Evolutionary conservation across 2,329 filamentous ascomycete species (phyloP), one percentile per base, ranked within the genome.

Genomic region (Lojkania enalia): DNA sequence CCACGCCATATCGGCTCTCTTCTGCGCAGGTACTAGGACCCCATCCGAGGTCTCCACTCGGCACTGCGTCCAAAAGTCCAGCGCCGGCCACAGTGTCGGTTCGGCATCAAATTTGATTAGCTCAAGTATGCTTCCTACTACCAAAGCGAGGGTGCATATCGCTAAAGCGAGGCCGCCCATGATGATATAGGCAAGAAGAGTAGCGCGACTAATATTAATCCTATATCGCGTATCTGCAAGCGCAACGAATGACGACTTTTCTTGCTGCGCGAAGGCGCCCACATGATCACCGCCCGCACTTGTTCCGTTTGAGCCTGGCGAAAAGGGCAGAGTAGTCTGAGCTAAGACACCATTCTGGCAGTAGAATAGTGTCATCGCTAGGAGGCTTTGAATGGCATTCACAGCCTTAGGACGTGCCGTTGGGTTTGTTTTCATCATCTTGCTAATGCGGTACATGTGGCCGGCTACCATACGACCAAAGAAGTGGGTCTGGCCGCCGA

Each of bases 21-120:
- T 48, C n/a, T 49, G 31, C 4, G 42, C 41, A 7, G 46, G 31
- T 4, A 52, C 29, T 16, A 51, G 18, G 15, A 40, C 45, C 15
- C 44, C 44, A 30, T 46, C 42, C 25, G 16, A 2, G 18, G 43
- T 35, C 44, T 49, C 46, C 9, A 52, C 52, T 25, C 44, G 36
- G 36, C 49, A 49, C 36, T 55, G 49, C 12, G 49, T 55, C n/a
- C 23, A 55, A 21, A 52, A 52, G 35, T 55, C 51, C 20, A 51
- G 29, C 5, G 44, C 32, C 4, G 51, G 49, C 20, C 27, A 55
- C 2, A 52, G 33, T 12, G 46, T 53, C 12, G 47, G 47, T 31
- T 53, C 47, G 2, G 49, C 50, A 35, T 53, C 52, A 5, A 44
- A 42, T 33, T 42, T 44, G 9, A 32, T 27, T 13, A 51, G 20